Conservation (phyloP, 257 asterid species). For the Capsicum baccatum region DNA sequence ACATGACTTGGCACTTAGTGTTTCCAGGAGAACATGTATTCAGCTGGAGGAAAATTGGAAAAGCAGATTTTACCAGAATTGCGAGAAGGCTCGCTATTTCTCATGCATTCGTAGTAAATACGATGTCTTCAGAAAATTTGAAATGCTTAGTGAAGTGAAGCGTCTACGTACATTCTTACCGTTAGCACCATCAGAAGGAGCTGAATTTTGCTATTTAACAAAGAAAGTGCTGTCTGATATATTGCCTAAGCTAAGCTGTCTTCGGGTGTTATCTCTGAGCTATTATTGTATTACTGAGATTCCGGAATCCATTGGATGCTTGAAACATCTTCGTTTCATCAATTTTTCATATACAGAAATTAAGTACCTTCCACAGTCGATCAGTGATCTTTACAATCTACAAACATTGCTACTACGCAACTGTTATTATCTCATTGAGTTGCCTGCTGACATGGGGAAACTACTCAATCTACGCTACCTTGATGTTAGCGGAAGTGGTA, state of each 20-base stretch:
- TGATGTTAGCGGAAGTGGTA: constrained; percentile 49
- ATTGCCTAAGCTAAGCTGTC: constrained; percentile 49
- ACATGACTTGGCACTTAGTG: constrained; percentile 52
- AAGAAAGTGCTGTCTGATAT: constrained; percentile 46
- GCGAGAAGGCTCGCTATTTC: constrained; percentile 48
- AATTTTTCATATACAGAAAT: constrained; percentile 50
- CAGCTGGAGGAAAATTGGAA: constrained; percentile 49
- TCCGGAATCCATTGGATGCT: constrained; percentile 50
- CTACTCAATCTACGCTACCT: constrained; percentile 49
- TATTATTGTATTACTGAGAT: constrained; percentile 50
- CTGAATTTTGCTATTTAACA: constrained; percentile 46
- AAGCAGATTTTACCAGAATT: constrained; percentile 28
- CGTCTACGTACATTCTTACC: constrained; percentile 51
- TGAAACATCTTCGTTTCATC: constrained; percentile 51
- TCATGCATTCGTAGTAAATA: constrained; percentile 54
- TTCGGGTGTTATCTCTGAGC: constrained; percentile 48
- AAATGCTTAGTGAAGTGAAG: constrained; percentile 44
- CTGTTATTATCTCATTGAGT: constrained; percentile 45
- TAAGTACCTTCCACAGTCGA: constrained; percentile 48
- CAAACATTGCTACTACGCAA: constrained; percentile 44
- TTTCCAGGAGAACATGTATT: constrained; percentile 47
- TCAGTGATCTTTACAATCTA: constrained; percentile 43
- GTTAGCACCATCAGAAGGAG: constrained; percentile 42
- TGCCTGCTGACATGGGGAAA: constrained; percentile 51
- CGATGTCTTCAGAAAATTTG: constrained; percentile 57